Conservation (phyloP, 495 filamentous ascomycete genomes). For the Clohesyomyces aquaticus region DNA sequence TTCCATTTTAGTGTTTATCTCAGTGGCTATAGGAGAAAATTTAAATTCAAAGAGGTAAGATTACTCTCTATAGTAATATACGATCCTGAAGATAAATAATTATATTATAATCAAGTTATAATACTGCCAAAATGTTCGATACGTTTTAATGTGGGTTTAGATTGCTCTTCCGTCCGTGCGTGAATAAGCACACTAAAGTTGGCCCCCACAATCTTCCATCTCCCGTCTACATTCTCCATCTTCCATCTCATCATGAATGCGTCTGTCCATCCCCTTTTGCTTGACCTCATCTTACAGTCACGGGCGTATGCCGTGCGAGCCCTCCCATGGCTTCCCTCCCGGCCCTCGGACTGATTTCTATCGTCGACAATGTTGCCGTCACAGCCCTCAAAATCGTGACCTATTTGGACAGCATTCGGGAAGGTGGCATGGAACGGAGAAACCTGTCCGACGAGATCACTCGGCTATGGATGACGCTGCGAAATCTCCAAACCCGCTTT, state of each 20-base stretch:
- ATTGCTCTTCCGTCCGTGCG: no score
- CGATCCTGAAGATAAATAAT: no score
- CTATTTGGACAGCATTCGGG: constrained; percentile 22
- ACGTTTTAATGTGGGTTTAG: no score
- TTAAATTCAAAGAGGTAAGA: no score
- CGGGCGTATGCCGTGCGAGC: background rate
- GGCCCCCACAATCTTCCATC: background rate
- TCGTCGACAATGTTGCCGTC: constrained; percentile 23
- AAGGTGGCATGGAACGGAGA: constrained; percentile 21
- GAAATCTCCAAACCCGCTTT: constrained; percentile 31
- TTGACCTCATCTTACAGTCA: background rate
- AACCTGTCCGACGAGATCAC: constrained; percentile 30
- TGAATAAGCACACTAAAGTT: background rate
- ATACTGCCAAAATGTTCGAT: no score
- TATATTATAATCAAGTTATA: no score
- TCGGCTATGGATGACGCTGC: constrained; percentile 29
- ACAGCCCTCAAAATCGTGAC: constrained; percentile 29
- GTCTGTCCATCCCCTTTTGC: background rate
- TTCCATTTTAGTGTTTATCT: no score
- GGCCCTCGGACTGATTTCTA: constrained; percentile 18
- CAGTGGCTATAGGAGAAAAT: no score
- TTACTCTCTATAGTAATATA: no score
- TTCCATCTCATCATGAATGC: background rate
- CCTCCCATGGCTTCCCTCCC: constrained; percentile 21
- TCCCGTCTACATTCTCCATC: background rate